These are phyloP conservation scores for Calocera cornea DNA, from an alignment of 768 basidiomycete species.

Conservation along the genomic window DNA sequence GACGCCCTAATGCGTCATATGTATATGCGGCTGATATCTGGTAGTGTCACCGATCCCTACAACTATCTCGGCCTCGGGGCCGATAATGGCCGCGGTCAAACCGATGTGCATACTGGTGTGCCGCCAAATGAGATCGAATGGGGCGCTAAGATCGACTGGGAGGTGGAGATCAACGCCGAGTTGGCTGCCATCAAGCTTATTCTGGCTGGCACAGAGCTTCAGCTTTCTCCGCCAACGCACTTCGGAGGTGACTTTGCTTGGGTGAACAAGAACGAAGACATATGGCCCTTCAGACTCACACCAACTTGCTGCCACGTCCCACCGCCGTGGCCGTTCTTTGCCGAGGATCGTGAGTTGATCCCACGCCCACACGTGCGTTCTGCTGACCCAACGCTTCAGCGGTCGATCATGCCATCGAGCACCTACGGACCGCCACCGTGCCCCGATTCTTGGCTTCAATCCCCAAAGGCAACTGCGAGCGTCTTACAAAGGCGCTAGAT, in stretches of 20 bases:
- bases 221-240: conserved; percentile 16
- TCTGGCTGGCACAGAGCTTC: conserved; percentile 16
- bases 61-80: conserved; percentile 8
- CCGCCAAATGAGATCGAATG: conserved; percentile 9
- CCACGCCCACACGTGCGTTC: too few relatives aligned
- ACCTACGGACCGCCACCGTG: conserved; percentile 20
- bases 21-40: conserved; percentile 12
- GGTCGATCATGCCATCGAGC: conserved; percentile 20
- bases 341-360: conserved; percentile 18
- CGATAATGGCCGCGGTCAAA: conserved; percentile 6
- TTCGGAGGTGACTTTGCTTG: conserved; percentile 6
- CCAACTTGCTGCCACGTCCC: conserved; percentile 21
- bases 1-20: neutral
- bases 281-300: conserved; percentile 22
- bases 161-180: conserved; percentile 19
- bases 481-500: neutral
- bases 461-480: conserved; percentile 4
- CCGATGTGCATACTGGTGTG: neutral
- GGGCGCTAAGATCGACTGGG: conserved; percentile 17
- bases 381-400: neutral
- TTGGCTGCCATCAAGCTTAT: conserved; percentile 15
- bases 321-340: conserved; percentile 23
- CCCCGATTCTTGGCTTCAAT: conserved; percentile 10
- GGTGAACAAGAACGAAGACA: conserved; percentile 6
- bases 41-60: conserved; percentile 8